Evolutionary conservation across 1,284 basidiomycete genomes (phyloP), one percentile per base, ranked within the genome.

Genomic region (Ganoderma lingzhi): DNA sequence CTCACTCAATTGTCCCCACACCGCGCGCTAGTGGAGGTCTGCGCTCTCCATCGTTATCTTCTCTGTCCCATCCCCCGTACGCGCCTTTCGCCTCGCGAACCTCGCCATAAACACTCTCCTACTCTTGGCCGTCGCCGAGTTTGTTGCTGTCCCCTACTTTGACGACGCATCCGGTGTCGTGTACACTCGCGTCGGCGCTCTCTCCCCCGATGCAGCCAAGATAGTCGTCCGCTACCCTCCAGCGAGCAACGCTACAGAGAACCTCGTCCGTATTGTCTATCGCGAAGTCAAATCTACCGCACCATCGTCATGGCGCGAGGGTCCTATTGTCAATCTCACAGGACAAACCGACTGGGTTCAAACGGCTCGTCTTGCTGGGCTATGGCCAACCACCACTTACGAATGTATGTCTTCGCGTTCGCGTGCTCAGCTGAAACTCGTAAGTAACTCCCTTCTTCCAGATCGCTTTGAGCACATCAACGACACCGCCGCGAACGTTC

Each of bases 301-400:
- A 0, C 62, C 74, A 3, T 72, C 75, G 1, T 51, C 74, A 30
- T 92, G 90, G 90, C 84, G 81, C 64, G 82, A 84, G 53, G 90
- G 90, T 2, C 89, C 90, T 5, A 41, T 78, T 37, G 73, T 90
- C 17, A 78, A 79, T 28, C 80, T 90, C 60, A 76, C 77, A 0
- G 77, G 82, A 42, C 84, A 85, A 14, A 78, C 80, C 28, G 93
- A 95, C 77, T 95, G 91, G 91, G 88, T 89, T 2, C 84, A 83
- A 55, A 89, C 89, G 0, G 86, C 86, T 14, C 84, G 81, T 63
- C 75, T 95, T 48, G 75, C 80, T 28, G 85, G 88, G 28, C 84
- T 95, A 2, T 93, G 89, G 89, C 92, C 93, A 0, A 86, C 84
- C 62, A 93, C 91, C 2, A 78, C 82, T 10, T 95, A 95, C 76